Evolutionary conservation across 176 grass and related monocot genomes (phyloP).

Genomic region (Paspalum vaginatum): DNA sequence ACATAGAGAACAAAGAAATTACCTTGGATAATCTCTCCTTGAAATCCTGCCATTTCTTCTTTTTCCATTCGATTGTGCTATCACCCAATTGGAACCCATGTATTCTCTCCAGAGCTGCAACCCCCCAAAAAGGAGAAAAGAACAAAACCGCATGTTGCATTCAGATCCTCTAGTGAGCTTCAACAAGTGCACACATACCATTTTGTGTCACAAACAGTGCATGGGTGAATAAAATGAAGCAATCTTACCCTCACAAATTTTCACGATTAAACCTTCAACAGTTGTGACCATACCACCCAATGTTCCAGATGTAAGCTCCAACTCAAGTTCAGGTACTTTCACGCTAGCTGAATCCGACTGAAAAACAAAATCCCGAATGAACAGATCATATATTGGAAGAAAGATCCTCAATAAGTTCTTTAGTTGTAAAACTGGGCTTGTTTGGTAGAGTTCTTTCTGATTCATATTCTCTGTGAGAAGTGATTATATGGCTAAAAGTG

Average conservation of each 20-base stretch:
- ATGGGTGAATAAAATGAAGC: background rate
- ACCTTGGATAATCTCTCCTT: slow-evolving; percentile 67
- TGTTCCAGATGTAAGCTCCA: slow-evolving; percentile 84
- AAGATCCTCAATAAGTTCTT: background rate
- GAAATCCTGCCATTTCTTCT: slow-evolving; percentile 91
- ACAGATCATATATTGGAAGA: slow-evolving; percentile 6
- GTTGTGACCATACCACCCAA: slow-evolving; percentile 94
- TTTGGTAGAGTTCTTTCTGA: too few species aligned
- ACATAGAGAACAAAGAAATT: slow-evolving; percentile 7
- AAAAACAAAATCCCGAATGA: slow-evolving; percentile 30
- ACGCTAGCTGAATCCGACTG: slow-evolving; percentile 84
- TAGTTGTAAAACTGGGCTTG: background rate
- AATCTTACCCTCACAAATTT: slow-evolving; percentile 87
- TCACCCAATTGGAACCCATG: slow-evolving; percentile 94
- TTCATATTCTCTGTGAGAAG: too few species aligned
- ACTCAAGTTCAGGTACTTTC: slow-evolving; percentile 88
- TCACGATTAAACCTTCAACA: slow-evolving; percentile 90
- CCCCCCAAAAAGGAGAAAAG: too few species aligned
- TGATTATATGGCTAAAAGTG: too few species aligned
- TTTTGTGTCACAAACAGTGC: slow-evolving; percentile 2
- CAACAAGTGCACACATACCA: background rate
- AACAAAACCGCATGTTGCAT: background rate
- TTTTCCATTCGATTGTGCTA: slow-evolving; percentile 84
- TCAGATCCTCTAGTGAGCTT: slow-evolving; percentile 1
- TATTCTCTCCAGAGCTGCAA: slow-evolving; percentile 80